Percentiles rank a stretch among this genome's conserved stretches.
phyloP scores from a whole-genome alignment of 148 eudicot genomes.

The Bassia scoparia region DNA sequence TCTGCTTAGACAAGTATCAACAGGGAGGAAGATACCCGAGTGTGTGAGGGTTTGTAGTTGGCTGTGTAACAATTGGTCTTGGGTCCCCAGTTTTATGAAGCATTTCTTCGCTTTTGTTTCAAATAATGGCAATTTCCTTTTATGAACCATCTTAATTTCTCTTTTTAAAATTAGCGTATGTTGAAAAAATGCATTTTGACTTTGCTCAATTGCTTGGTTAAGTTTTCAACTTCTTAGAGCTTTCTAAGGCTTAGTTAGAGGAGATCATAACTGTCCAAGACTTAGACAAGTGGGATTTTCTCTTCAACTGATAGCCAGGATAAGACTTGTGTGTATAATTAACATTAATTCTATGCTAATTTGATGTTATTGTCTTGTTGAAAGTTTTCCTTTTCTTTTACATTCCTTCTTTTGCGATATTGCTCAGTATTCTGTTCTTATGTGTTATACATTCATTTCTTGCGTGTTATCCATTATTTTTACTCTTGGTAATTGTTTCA shows the following conservation, averaged over 20 bases:
- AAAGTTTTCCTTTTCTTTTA: background rate
- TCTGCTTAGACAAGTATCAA: background rate
- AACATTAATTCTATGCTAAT: background rate
- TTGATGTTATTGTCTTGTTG: background rate
- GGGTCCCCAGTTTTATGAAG: no score
- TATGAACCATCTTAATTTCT: background rate
- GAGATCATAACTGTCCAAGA: background rate
- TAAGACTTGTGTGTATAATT: background rate
- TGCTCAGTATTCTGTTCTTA: no score
- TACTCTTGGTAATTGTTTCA: constrained; percentile 35
- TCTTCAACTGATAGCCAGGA: background rate
- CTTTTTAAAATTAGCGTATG: background rate
- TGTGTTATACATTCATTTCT: background rate
- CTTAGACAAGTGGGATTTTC: background rate
- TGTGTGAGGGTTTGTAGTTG: background rate
- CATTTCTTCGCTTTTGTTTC: background rate
- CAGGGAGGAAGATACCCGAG: background rate
- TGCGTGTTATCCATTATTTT: constrained; percentile 9
- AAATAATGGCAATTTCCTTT: background rate
- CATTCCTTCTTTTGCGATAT: no score
- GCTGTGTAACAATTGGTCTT: background rate
- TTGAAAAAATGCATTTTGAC: background rate
- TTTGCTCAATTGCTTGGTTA: background rate
- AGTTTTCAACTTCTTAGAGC: background rate
- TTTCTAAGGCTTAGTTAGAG: no score